phyloP scores from a whole-genome alignment of 257 asterid genomes.

The Salvia splendens region DNA sequence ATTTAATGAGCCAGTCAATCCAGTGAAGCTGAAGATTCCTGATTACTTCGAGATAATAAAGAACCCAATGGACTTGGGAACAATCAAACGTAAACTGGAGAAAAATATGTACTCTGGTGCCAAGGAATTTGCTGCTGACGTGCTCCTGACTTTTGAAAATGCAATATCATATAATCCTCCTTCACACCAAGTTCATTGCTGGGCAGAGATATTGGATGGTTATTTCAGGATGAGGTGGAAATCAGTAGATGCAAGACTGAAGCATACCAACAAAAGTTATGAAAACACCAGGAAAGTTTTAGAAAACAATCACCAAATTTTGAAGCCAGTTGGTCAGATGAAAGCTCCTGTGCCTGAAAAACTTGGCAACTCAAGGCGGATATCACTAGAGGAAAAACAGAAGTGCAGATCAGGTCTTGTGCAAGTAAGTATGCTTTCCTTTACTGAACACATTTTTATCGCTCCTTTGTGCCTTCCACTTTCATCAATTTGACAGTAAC shows the following conservation, averaged over 20 bases:
- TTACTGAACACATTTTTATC: neutral
- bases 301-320: conserved; percentile 27
- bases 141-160: conserved; percentile 71
- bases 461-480: neutral
- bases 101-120: conserved; percentile 48
- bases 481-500: conserved; percentile 12
- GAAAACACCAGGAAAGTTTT: conserved; percentile 27
- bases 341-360: conserved; percentile 33
- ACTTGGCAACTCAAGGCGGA: conserved; percentile 30
- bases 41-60: conserved; percentile 63
- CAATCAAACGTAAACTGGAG: conserved; percentile 58
- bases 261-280: conserved; percentile 30
- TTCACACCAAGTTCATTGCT: conserved; percentile 41
- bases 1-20: conserved; percentile 77
- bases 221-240: conserved; percentile 61
- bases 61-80: conserved; percentile 89
- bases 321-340: conserved; percentile 14
- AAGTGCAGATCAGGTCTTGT: conserved; percentile 44
- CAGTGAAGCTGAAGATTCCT: conserved; percentile 63
- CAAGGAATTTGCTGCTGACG: conserved; percentile 73
- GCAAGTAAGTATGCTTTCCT: conserved; percentile 39
- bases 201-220: conserved; percentile 51
- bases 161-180: conserved; percentile 77
- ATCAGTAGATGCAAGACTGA: conserved; percentile 47
- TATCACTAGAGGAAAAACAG: conserved; percentile 46